These are phyloP conservation scores for Phytophthora kernoviae DNA, from an alignment of 352 stramenopile species.

Conservation along the genomic window DNA sequence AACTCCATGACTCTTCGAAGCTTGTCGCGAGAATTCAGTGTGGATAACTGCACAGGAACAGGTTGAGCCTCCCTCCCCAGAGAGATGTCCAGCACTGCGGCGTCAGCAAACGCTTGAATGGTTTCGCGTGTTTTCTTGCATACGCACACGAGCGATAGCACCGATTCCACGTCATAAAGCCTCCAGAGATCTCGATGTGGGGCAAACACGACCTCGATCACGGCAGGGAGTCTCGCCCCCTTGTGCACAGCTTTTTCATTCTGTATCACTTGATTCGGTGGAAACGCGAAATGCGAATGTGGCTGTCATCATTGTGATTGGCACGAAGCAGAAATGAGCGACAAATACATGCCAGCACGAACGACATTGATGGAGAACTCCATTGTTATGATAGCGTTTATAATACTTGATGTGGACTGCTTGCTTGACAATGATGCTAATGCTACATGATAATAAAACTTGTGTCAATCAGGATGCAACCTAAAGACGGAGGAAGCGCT, in stretches of 20 bases:
- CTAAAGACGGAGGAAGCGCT: conserved; percentile 39
- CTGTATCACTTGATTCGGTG: neutral
- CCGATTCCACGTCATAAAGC: conserved; percentile 11
- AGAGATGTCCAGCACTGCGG: conserved; percentile 18
- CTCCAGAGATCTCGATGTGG: conserved; percentile 8
- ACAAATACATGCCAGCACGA: neutral
- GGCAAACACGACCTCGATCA: conserved; percentile 21
- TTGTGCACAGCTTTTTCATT: conserved; percentile 26
- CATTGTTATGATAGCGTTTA: too few species aligned
- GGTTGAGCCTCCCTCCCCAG: conserved; percentile 20
- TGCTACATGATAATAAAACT: neutral
- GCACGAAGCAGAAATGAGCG: neutral
- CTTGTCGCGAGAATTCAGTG: neutral
- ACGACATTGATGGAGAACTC: neutral
- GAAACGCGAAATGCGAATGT: neutral
- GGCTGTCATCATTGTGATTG: too few species aligned
- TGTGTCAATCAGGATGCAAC: too few species aligned
- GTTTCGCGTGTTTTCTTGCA: conserved; percentile 2
- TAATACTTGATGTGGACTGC: conserved; percentile 6
- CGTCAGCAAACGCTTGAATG: conserved; percentile 15
- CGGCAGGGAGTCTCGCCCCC: neutral
- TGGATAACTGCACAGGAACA: conserved; percentile 16
- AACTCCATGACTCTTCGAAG: conserved; percentile 9
- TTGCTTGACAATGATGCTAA: conserved; percentile 5
- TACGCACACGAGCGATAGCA: conserved; percentile 14